A percentile compares a stretch with the other conserved stretches of the same genome.
These are phyloP conservation scores for Epipyxis sp. DNA, from an alignment of 108 stramenopile species.

Conservation along the genomic window DNA sequence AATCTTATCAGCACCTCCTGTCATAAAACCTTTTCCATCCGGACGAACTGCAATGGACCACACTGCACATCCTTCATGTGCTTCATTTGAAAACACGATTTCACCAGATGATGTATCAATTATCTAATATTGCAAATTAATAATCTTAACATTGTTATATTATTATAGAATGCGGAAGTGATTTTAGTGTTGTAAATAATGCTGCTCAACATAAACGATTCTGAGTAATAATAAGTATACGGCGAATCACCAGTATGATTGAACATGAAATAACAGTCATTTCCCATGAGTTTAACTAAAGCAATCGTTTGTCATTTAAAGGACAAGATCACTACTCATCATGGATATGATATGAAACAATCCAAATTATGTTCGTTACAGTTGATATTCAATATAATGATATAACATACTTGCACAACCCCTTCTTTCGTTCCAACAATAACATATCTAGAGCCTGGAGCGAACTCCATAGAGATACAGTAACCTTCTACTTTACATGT, in stretches of 20 bases:
- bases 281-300: too few relatives aligned
- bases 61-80: conserved; percentile 35
- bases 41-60: conserved; percentile 57
- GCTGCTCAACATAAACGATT: too few relatives aligned
- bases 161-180: too few relatives aligned
- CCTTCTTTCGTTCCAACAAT: conserved; percentile 52
- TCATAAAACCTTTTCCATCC: conserved; percentile 61
- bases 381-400: too few relatives aligned
- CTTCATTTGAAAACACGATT: conserved; percentile 16
- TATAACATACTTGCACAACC: conserved; percentile 17
- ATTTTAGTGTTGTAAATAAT: too few relatives aligned
- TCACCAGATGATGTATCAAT: conserved; percentile 1
- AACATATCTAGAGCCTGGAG: conserved; percentile 70
- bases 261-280: background rate
- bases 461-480: conserved; percentile 82
- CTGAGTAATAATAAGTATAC: too few relatives aligned
- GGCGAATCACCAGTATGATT: background rate
- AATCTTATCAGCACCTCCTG: conserved; percentile 83
- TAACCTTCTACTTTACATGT: conserved; percentile 64
- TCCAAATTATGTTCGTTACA: too few relatives aligned
- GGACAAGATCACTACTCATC: too few relatives aligned
- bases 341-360: too few relatives aligned
- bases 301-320: too few relatives aligned
- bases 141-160: too few relatives aligned
- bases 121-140: too few relatives aligned